Conservation (phyloP, 305 asterid genomes). For the Rubia tinctorum region DNA sequence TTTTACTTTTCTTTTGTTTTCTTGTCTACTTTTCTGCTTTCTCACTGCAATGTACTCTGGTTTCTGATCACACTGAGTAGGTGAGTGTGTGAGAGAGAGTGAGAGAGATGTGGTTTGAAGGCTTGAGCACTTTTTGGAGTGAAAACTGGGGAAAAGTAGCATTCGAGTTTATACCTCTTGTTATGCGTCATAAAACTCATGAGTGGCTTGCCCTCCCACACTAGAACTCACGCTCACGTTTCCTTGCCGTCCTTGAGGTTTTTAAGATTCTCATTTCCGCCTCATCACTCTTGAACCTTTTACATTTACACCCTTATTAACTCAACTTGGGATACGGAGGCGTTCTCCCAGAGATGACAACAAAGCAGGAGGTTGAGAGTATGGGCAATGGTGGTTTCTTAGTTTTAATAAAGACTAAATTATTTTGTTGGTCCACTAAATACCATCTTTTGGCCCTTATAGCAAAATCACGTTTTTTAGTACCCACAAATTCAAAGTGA, state of each 20-base stretch:
- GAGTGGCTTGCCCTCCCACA: neutral
- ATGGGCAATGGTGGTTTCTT: too few species aligned
- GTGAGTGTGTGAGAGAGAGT: neutral
- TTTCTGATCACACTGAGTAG: neutral
- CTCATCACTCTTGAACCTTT: too few species aligned
- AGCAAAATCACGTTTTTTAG: too few species aligned
- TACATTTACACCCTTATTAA: too few species aligned
- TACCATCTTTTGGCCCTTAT: too few species aligned
- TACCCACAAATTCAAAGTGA: too few species aligned
- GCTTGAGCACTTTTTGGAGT: slow-evolving; percentile 11
- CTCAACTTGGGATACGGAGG: too few species aligned
- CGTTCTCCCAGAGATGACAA: too few species aligned
- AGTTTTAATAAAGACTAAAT: too few species aligned
- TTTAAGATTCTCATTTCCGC: too few species aligned
- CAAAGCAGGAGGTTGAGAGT: too few species aligned
- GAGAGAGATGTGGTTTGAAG: neutral
- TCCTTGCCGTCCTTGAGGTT: neutral
- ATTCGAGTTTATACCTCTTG: neutral
- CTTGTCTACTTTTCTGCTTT: neutral
- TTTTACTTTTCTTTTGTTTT: neutral
- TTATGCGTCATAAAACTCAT: slow-evolving; percentile 3
- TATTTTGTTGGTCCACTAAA: too few species aligned
- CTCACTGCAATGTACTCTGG: neutral
- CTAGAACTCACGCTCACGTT: slow-evolving; percentile 12
- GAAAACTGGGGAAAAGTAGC: slow-evolving; percentile 10